A percentile compares a stretch with the other conserved stretches of the same genome.
phyloP scores from a whole-genome alignment of 75 land plant genomes.

The Pinus albicaulis region DNA sequence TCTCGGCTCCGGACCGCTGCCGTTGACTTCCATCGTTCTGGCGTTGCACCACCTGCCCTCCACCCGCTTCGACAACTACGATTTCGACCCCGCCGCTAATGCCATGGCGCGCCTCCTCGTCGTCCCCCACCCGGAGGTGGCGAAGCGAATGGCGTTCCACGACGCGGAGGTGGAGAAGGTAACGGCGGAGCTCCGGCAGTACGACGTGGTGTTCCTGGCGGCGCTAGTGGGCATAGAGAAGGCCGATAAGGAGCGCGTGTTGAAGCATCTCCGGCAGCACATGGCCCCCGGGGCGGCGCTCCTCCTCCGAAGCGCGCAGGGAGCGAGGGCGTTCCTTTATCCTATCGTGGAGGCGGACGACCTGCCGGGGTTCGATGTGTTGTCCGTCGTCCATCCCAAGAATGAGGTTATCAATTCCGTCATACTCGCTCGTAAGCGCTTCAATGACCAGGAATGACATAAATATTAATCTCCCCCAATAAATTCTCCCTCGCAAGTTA shows the following conservation, averaged over 20 bases:
- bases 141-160: background rate
- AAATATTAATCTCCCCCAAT: no score
- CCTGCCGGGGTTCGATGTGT: background rate
- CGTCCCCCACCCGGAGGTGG: background rate
- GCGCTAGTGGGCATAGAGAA: constrained; percentile 15
- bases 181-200: background rate
- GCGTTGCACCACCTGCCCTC: constrained; percentile 12
- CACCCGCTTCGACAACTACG: constrained; percentile 15
- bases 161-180: background rate
- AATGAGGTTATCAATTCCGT: constrained; percentile 15
- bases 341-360: constrained; percentile 14
- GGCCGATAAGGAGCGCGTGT: constrained; percentile 7
- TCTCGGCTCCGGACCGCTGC: constrained; percentile 16
- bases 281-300: constrained; percentile 7
- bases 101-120: constrained; percentile 5
- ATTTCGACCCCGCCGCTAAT: constrained; percentile 13
- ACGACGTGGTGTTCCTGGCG: constrained; percentile 15
- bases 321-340: constrained; percentile 13
- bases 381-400: constrained; percentile 18
- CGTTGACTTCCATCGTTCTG: constrained; percentile 11
- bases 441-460: no score
- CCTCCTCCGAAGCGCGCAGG: constrained; percentile 6
- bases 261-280: constrained; percentile 6
- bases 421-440: constrained; percentile 10
- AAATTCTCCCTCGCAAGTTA: no score